Evolutionary conservation across 148 eudicot genomes (phyloP).

Genomic region (Silene conica): DNA sequence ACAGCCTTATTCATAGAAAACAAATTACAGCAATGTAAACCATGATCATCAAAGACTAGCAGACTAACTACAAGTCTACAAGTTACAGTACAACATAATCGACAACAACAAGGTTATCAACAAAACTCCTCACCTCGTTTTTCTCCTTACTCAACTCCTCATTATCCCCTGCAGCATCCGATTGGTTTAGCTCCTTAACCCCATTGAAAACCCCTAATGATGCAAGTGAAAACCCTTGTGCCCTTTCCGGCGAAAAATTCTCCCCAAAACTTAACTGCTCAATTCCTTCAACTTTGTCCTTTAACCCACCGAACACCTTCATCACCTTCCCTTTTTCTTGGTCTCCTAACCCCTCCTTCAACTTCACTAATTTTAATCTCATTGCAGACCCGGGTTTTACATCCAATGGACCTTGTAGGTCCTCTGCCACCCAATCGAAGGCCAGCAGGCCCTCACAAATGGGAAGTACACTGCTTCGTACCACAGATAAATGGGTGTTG

Average conservation of each 20-base stretch:
- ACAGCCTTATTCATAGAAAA: background rate
- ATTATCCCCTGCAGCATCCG: conserved; percentile 42
- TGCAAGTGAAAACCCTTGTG: conserved; percentile 72
- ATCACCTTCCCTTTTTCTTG: conserved; percentile 46
- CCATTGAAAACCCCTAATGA: conserved; percentile 62
- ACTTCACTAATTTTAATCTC: conserved; percentile 55
- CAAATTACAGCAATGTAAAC: background rate
- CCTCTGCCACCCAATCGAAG: conserved; percentile 59
- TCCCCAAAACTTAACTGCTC: conserved; percentile 59
- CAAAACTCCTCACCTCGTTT: conserved; percentile 54
- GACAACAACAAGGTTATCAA: conserved; percentile 57
- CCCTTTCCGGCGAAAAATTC: conserved; percentile 76
- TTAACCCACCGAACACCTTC: conserved; percentile 51
- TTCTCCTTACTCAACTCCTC: conserved; percentile 46
- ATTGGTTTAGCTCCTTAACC: conserved; percentile 27
- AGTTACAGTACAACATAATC: conserved; percentile 45
- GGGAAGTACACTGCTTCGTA: conserved; percentile 43
- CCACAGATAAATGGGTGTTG: conserved; percentile 56
- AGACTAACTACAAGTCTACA: conserved; percentile 27
- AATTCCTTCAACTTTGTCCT: conserved; percentile 38
- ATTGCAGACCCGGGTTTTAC: conserved; percentile 53
- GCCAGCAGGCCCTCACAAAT: conserved; percentile 74
- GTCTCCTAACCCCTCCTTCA: conserved; percentile 61
- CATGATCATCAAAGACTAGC: conserved; percentile 26
- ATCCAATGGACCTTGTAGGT: conserved; percentile 17